phyloP scores from a whole-genome alignment of 2,329 filamentous ascomycete genomes.

The Phoma sp. region DNA sequence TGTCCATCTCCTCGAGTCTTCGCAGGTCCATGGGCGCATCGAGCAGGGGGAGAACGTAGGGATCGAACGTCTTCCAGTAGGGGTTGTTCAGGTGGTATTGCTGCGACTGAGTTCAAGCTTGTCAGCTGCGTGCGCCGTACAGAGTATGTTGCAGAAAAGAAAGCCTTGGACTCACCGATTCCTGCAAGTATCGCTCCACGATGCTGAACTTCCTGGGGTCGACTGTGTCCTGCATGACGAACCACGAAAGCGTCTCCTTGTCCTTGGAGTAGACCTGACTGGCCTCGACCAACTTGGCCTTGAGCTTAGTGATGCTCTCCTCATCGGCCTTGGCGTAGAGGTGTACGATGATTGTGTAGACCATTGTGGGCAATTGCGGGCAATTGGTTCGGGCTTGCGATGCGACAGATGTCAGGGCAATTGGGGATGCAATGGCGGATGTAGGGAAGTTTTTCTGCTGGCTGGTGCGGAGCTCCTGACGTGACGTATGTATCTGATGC shows the following conservation, averaged over 20 bases:
- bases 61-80: constrained; percentile 78
- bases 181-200: constrained; percentile 74
- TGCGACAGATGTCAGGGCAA: background rate
- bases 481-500: constrained; percentile 9
- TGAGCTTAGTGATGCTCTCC: constrained; percentile 68
- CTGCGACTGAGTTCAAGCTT: constrained; percentile 35
- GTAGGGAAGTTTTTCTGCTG: constrained; percentile 11
- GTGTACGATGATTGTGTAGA: constrained; percentile 73
- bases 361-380: constrained; percentile 52
- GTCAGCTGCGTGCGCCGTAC: background rate
- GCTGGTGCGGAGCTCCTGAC: constrained; percentile 10
- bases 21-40: constrained; percentile 73
- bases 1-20: constrained; percentile 70
- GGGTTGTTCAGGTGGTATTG: constrained; percentile 63
- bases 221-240: constrained; percentile 76
- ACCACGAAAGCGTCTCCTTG: constrained; percentile 70
- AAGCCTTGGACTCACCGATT: constrained; percentile 57
- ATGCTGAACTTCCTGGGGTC: constrained; percentile 75
- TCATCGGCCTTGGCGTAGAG: constrained; percentile 72
- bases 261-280: constrained; percentile 74
- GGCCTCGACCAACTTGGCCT: constrained; percentile 76
- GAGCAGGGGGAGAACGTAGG: constrained; percentile 72
- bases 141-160: no score
- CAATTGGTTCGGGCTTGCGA: no score
- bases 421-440: background rate